Evolutionary conservation across 768 basidiomycete species (phyloP), one percentile per base, ranked within the genome.

Genomic region (Phylloporus sp.): DNA sequence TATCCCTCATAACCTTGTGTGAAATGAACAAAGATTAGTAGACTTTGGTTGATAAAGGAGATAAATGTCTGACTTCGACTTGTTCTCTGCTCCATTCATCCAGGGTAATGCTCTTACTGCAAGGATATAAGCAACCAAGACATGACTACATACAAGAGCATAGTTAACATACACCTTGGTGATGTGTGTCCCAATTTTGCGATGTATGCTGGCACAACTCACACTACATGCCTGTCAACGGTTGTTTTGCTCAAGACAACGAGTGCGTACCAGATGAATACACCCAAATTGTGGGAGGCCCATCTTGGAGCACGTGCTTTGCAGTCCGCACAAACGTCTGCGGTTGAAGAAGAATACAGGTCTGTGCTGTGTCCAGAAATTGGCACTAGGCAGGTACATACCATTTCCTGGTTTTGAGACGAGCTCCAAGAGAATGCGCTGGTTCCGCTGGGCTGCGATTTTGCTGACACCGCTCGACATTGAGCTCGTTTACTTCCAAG

Each of bases 171-270:
- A 94, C 91, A 97, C 90, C 82, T 97, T 94, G 0, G 88, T 83
- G 58, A 93, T 77, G 67, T 97, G 95, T 5, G 91, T 95, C 2
- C 95, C 95, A 52, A 97, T 85, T 75, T 95, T 95, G 47, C 95
- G 80, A 73, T 97, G 95, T 45, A 95, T 82, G 52, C 88, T 87
- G 15, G 95, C 95, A 65, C 95, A 97, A 59, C 80, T 81, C 38
- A 92, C 77, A 61, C 93, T 94, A 54, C 31, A 56, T 46, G 45
- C 32, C 28, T 39, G 45, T 55, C 27, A 53, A 55, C 53, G 29
- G 50, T 38, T 44, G 43, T 41, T 16, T 43, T 43, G 13, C 58
- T 23, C 28, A 7, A 32, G 23, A 42, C 20, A 27, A 15, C 7
- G 6, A 11, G n/a, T 41, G 65, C 74, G 45, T 63, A 88, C 88